Evolutionary conservation across 2,329 filamentous ascomycete genomes (phyloP).

Genomic region (Exophiala oligosperma): DNA sequence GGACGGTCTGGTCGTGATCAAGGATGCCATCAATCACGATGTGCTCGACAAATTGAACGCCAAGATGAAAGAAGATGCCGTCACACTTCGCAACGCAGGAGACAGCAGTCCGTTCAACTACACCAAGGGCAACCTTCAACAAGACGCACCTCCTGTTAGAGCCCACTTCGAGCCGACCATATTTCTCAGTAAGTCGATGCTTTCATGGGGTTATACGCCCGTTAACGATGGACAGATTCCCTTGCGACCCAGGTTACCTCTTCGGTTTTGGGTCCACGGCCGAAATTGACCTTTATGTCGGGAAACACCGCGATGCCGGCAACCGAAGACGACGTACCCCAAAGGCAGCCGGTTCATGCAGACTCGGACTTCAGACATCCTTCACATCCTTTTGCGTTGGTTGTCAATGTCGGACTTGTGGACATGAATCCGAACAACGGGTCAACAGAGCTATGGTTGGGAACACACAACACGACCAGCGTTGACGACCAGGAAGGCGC

Average conservation of each 20-base stretch:
- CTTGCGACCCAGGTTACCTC: conserved; percentile 42
- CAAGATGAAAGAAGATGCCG: conserved; percentile 62
- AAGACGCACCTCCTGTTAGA: conserved; percentile 55
- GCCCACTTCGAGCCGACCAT: conserved; percentile 53
- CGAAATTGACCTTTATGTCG: conserved; percentile 59
- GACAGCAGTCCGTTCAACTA: conserved; percentile 63
- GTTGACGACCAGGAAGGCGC: conserved; percentile 48
- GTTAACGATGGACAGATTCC: conserved; percentile 48
- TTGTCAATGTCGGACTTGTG: conserved; percentile 56
- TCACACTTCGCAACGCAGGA: conserved; percentile 50
- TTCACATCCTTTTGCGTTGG: conserved; percentile 55
- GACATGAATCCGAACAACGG: conserved; percentile 55
- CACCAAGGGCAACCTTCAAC: conserved; percentile 60
- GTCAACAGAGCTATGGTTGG: conserved; percentile 61
- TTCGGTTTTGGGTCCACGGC: conserved; percentile 54
- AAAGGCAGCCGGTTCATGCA: conserved; percentile 58
- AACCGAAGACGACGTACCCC: conserved; percentile 38
- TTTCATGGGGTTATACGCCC: neutral
- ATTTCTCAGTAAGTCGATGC: conserved; percentile 51
- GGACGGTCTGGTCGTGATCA: conserved; percentile 59
- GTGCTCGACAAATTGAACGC: conserved; percentile 57
- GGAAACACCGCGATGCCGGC: conserved; percentile 60
- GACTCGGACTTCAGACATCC: conserved; percentile 62
- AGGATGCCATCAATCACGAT: conserved; percentile 52
- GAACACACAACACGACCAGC: conserved; percentile 47